Base-by-base conservation (phyloP, 345 rosid species). In the Sisymbrium irio region DNA sequence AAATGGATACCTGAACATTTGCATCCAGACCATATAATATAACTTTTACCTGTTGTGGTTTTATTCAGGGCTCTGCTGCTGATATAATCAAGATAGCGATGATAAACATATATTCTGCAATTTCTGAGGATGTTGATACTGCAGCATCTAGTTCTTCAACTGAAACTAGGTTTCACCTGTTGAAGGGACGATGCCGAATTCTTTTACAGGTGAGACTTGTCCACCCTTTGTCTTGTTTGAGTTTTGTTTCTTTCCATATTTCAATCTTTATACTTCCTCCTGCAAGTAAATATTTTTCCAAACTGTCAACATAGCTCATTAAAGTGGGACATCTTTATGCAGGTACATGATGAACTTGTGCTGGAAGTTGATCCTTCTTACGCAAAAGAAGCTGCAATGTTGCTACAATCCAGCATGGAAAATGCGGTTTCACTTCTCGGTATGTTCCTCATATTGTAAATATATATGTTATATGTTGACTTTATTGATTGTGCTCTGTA, bases 341-440 rank as follows among this genome's bases (percentile, higher is more conserved):
- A 92, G 99, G 92, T 95, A 46, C 97, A 95, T 82, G 99, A 95
- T 78, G 96, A 95, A 77, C 82, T 95, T 73, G 89, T 95, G 6
- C 79, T 95, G 72, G 97, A 92, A 86, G 91, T 84, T 35, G 96
- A 95, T 76, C 89, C 92, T 4, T 69, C 65, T 27, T 85, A 85
- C 83, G 67, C 84, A 60, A 87, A 86, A 72, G 93, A 92, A 85
- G 99, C 93, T 79, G 92, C 88, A 33, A 65, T 42, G 32, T 69
- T 95, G 80, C 80, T 89, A 56, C 84, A 72, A 71, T 70, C 49
- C 71, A 80, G 93, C 87, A 95, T 92, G 99, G 96, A 88, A 84
- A 85, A 73, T 79, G 93, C 96, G 41, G 89, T 81, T 39, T 73
- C 81, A 12, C 96, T 95, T 75, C 88, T 84, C 22, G 99, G 97